These are phyloP conservation scores for Trichoderma sp. DNA, from an alignment of 2,329 filamentous ascomycete genomes.

Conservation along the genomic window DNA sequence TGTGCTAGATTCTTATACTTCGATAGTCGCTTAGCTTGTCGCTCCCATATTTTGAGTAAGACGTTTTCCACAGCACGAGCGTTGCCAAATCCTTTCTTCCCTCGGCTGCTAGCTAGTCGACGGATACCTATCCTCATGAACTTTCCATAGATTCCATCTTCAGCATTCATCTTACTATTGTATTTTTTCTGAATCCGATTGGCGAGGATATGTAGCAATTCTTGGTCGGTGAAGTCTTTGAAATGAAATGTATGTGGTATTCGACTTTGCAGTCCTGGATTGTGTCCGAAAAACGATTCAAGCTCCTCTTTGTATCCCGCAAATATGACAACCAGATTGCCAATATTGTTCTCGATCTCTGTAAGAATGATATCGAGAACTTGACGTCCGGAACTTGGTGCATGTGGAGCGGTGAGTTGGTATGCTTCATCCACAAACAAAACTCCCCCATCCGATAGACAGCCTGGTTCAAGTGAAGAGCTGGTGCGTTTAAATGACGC, in stretches of 20 bases:
- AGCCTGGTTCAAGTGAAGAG: background rate
- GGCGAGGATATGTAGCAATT: background rate
- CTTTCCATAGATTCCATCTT: background rate
- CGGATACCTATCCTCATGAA: background rate
- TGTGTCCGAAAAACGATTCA: background rate
- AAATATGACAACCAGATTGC: background rate
- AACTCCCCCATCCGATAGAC: background rate
- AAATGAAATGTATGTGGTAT: background rate
- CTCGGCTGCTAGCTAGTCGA: background rate
- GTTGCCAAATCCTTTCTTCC: background rate
- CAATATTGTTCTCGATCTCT: background rate
- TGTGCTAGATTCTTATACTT: background rate
- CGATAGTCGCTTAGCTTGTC: background rate
- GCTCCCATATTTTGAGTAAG: background rate
- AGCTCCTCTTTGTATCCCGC: conserved; percentile 5
- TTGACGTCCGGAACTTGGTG: background rate
- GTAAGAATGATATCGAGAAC: conserved; percentile 1
- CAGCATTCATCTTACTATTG: background rate
- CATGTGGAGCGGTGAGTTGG: background rate
- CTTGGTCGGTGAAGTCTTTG: background rate
- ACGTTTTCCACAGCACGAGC: background rate
- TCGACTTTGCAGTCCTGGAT: conserved; percentile 5
- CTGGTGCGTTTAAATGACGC: background rate
- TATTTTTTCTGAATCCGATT: background rate
- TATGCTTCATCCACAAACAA: conserved; percentile 4